Evolutionary conservation across 2,329 filamentous ascomycete genomes (phyloP), one percentile per base, ranked within the genome.

Genomic region (Monosporascus sp.): DNA sequence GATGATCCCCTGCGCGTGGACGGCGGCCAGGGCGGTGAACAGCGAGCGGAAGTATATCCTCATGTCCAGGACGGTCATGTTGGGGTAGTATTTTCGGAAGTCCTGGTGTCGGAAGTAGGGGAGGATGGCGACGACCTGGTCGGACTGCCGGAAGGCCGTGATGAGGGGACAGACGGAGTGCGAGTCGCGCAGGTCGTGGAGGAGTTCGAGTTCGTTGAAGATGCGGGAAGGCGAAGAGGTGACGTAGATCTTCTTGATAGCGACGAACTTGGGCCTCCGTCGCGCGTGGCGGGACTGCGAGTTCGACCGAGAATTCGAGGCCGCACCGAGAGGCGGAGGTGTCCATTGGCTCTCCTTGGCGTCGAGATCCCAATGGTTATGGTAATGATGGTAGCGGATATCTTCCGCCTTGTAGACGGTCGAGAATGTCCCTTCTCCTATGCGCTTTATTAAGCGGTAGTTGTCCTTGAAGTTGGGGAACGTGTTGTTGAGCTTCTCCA

Each of bases 401-500:
- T 99, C 94, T 71, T 97, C 91, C 20, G 95, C 94, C 71, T 99
- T 99, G 79, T 99, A 99, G 14, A 99, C 94, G 2, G 94, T 97
- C 1, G 94, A 97, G 69, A 99, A 99, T 1, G 94, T 99, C 54
- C 94, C 94, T 81, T 99, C 94, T 66, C 94, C 94, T 66, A 99
- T 99, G 58, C 93, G 87, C 73, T 97, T 97, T 68, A 99, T 94
- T 51, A 99, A 74, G 51, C 92, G 86, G 72, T 93, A 99, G 54
- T 87, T 85, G 63, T 89, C 81, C 60, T 82, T 87, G 69, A 97
- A 95, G 50, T 88, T 89, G 38, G 86, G 86, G 68, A 97, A 97
- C 37, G 85, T 87, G 51, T 84, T 78, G 63, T 93, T 86, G 53
- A 99, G 84, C 61, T 86, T 89, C 50, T 85, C 82, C 83, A 99